Evolutionary conservation across 306 rosid species (phyloP), one percentile per base, ranked within the genome.

Genomic region (Pachyrhizus erosus): DNA sequence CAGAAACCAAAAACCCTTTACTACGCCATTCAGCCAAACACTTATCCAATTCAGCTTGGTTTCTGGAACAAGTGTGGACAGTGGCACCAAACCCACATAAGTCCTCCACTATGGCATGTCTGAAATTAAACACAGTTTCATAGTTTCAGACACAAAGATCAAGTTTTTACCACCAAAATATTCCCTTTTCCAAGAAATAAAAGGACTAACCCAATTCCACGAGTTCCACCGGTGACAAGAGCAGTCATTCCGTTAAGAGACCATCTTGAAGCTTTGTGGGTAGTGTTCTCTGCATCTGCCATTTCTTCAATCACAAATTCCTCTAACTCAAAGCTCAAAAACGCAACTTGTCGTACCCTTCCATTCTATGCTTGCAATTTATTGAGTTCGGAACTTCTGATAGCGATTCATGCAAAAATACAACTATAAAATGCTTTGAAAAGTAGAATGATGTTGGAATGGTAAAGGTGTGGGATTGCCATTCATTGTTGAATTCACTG

Each of bases 221-320:
- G 95, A 79, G 98, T 92, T 80, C 97, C 94, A 17, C 98, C 98
- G 48, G 97, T 94, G 82, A 94, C 94, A 14, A 92, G 94, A 48
- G 97, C 97, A 3, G 86, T 86, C 86, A 10, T 82, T 76, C 94
- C 97, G 2, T 80, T 55, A 82, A 94, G 97, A 9, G 94, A 90
- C 98, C 98, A 92, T 80, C 91, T 83, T 7, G 88, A 52, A 12
- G 48, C 24, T 80, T 31, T 27, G 20, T 49, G 46, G 58, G 15
- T 7, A 54, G 9, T 69, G 81, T 72, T 72, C 42, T 69, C 65
- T 21, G 31, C 45, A 13, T 0, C 62, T 37, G 69, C 79, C 79
- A 77, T 83, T 55, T 39, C 81, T 62, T 62, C 27, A 29, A 12
- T 33, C 34, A 11, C 33, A 57, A 9, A 57, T 58, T 58, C 10